These are phyloP conservation scores for Nasturtium officinale DNA, from an alignment of 345 rosid genomes.

Conservation along the genomic window DNA sequence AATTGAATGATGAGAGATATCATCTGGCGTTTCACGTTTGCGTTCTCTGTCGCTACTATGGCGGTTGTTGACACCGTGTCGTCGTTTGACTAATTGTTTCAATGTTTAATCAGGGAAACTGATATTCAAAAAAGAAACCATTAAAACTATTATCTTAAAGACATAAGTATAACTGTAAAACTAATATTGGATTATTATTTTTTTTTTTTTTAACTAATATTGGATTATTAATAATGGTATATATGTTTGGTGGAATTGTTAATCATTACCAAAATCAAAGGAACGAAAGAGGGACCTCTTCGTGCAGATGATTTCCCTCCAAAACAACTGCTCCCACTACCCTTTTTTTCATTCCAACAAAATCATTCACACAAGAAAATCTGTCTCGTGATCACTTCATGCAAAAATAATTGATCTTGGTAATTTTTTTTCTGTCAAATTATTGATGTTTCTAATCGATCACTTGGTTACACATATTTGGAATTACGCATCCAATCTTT, in stretches of 20 bases:
- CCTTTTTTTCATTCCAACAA: slow-evolving; percentile 46
- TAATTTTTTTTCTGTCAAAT: neutral
- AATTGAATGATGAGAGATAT: slow-evolving; percentile 21
- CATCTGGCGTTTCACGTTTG: slow-evolving; percentile 12
- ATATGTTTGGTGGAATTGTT: slow-evolving; percentile 54
- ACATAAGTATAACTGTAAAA: slow-evolving; percentile 16
- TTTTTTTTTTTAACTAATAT: no score
- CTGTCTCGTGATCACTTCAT: slow-evolving; percentile 62
- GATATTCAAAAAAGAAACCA: neutral
- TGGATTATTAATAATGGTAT: neutral
- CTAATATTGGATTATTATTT: neutral
- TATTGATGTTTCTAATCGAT: neutral
- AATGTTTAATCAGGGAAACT: neutral
- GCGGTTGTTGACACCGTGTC: slow-evolving; percentile 19
- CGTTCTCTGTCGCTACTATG: slow-evolving; percentile 11
- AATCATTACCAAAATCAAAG: slow-evolving; percentile 70
- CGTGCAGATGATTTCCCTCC: slow-evolving; percentile 43
- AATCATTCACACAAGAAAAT: slow-evolving; percentile 72
- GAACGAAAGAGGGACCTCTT: slow-evolving; percentile 42
- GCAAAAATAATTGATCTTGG: slow-evolving; percentile 33
- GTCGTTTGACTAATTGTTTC: slow-evolving; percentile 5
- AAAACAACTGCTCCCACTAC: slow-evolving; percentile 41
- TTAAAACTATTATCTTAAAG: slow-evolving; percentile 8
- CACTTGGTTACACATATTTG: slow-evolving; percentile 12
- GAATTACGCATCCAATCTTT: slow-evolving; percentile 9